Evolutionary conservation across 495 filamentous ascomycete genomes (phyloP), one percentile per base, ranked within the genome.

Genomic region (Trichocladium antarcticum): DNA sequence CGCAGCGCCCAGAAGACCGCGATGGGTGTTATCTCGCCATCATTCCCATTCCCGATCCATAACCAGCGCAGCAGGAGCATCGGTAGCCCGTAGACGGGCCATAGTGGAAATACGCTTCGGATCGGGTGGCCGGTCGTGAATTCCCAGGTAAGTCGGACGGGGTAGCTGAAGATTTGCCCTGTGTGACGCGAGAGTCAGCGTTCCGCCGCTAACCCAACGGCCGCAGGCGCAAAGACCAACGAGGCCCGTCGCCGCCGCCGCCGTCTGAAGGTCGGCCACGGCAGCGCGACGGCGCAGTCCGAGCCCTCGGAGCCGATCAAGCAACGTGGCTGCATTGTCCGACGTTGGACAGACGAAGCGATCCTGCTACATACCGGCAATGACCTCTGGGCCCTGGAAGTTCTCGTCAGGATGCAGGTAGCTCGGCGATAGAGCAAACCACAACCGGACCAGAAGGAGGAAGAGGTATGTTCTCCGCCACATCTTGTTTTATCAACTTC

Each of bases 381-480:
- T 90, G 45, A 97, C 84, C 71, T 98, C 92, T 9, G 90, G 92
- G 16, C 92, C 92, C 62, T 98, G 92, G 61, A 98, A 98, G 68
- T 96, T 87, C 73, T 98, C 92, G 68, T 98, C 92, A 3, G 92
- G 92, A 66, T 98, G 92, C 27, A 98, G 78, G 66, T 98, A 98
- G 71, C 90, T 96, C 38, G 92, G 86, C 40, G 83, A 88, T 28
- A 95, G 73, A 37, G 92, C 89, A 58, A 96, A 93, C 74, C 93
- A 97, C 51, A 96, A 75, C 60, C 93, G 84, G 55, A 96, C 82
- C 51, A 87, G 67, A 49, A 95, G 66, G 49, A 98, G 73, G 34
- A 94, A 67, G 56, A 97, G 70, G 66, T 95, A 95, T 44, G 81
- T 79, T 69, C 89, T 81, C 73, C 89, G 78, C 89, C 87, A 95